Percentiles rank a stretch among this genome's conserved stretches.
Conservation (phyloP, 1,284 basidiomycete genomes). For the Taiwanofungus camphoratus region DNA sequence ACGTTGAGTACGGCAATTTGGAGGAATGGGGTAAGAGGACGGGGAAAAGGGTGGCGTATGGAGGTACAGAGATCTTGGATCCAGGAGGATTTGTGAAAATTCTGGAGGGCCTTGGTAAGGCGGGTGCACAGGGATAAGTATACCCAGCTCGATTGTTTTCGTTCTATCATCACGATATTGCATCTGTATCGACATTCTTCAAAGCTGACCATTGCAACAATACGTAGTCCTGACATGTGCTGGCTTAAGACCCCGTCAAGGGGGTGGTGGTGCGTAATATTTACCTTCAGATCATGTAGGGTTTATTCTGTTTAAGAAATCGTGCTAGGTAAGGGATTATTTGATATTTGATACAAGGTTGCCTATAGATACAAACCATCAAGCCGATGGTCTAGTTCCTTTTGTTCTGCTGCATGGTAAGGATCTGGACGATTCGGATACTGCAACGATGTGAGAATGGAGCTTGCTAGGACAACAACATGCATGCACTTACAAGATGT, state of each 20-base stretch:
- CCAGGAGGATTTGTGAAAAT: slow-evolving; percentile 80
- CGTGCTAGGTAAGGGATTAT: not conserved
- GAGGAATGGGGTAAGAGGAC: slow-evolving; percentile 83
- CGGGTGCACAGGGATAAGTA: slow-evolving; percentile 15
- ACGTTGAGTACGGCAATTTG: slow-evolving; percentile 96
- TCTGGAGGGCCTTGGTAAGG: slow-evolving; percentile 59
- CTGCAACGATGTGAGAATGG: slow-evolving; percentile 29
- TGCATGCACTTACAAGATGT: slow-evolving; percentile 60
- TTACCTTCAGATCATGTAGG: too few species aligned
- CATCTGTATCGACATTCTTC: too few species aligned
- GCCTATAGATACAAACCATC: not conserved
- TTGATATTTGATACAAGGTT: not conserved
- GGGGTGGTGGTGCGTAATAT: too few species aligned
- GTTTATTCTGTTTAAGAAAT: too few species aligned
- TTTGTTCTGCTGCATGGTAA: slow-evolving; percentile 60
- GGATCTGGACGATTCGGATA: slow-evolving; percentile 78
- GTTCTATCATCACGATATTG: not conserved
- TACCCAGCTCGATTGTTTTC: slow-evolving; percentile 1
- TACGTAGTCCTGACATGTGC: too few species aligned
- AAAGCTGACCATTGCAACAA: too few species aligned
- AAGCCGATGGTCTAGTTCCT: slow-evolving; percentile 23
- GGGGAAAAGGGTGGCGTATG: slow-evolving; percentile 88
- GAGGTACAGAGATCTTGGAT: slow-evolving; percentile 92
- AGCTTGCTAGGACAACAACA: slow-evolving; percentile 6
- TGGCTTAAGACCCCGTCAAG: too few species aligned